These are phyloP conservation scores for Hypsizygus marmoreus DNA, from an alignment of 768 basidiomycete species.

Conservation along the genomic window DNA sequence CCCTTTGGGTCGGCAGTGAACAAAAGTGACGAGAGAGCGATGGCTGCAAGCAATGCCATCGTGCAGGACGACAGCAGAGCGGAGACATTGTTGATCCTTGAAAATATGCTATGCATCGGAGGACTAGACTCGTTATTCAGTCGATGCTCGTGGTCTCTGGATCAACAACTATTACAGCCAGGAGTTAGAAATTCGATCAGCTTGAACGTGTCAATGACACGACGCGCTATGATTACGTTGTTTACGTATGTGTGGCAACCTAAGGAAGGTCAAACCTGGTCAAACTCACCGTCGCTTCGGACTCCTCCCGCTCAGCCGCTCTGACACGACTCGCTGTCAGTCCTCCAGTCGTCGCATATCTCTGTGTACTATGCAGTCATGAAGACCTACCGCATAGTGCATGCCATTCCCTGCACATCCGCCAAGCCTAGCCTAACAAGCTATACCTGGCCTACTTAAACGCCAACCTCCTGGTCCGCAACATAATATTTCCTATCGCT, in stretches of 20 bases:
- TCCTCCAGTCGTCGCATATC: too few species aligned
- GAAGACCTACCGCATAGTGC: too few species aligned
- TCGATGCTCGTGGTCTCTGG: background rate
- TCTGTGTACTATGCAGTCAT: too few species aligned
- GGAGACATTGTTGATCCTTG: conserved; percentile 74
- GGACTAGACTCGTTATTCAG: background rate
- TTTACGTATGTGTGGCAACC: conserved; percentile 5
- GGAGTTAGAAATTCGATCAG: background rate
- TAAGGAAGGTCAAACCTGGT: too few species aligned
- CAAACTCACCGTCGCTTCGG: too few species aligned
- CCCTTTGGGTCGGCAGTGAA: conserved; percentile 62
- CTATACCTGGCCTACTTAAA: too few species aligned
- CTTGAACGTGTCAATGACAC: conserved; percentile 2
- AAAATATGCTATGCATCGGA: conserved; percentile 68
- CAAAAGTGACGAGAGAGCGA: conserved; percentile 74
- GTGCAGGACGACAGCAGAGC: conserved; percentile 74
- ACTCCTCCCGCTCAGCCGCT: too few species aligned
- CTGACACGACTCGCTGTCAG: too few species aligned
- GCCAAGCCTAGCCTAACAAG: too few species aligned
- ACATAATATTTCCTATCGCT: too few species aligned
- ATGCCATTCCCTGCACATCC: too few species aligned
- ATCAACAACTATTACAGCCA: background rate
- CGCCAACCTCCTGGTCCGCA: too few species aligned
- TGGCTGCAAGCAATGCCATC: conserved; percentile 68
- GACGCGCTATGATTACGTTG: background rate